Conservation (phyloP, 2,329 filamentous ascomycete species). For the Cordyceps cateniannulata region DNA sequence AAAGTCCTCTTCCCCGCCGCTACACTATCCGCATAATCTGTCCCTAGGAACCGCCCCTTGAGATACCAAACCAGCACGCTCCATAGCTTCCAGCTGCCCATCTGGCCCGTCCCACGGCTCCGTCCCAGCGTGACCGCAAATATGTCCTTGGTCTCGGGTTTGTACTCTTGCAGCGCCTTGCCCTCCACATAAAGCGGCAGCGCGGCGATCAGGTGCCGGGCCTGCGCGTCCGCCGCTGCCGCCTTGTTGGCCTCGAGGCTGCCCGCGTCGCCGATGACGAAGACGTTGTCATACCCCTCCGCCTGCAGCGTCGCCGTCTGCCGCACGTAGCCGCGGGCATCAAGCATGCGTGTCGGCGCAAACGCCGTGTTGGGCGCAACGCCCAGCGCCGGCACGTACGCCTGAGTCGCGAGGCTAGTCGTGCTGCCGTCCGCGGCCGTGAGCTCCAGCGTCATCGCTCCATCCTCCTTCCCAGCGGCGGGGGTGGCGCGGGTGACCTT, state of each 20-base stretch:
- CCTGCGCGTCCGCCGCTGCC: constrained; percentile 26
- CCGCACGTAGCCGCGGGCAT: constrained; percentile 27
- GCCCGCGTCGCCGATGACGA: constrained; percentile 38
- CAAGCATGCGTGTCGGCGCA: constrained; percentile 30
- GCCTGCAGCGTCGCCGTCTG: constrained; percentile 32
- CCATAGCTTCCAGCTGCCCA: constrained; percentile 31
- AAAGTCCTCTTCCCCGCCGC: constrained; percentile 30
- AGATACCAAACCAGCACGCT: constrained; percentile 31
- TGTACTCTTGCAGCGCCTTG: constrained; percentile 25
- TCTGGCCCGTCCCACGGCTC: constrained; percentile 32
- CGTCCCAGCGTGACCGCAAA: constrained; percentile 34
- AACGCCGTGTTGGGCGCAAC: constrained; percentile 39
- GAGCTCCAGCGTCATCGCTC: constrained; percentile 29
- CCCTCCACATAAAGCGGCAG: constrained; percentile 28
- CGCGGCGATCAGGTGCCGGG: constrained; percentile 27
- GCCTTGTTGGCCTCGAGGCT: constrained; percentile 32
- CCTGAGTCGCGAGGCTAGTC: constrained; percentile 33
- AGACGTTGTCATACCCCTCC: constrained; percentile 33
- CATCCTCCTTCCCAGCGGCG: constrained; percentile 15
- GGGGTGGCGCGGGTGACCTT: constrained; percentile 26
- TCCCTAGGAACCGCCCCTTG: constrained; percentile 33
- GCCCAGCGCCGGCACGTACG: constrained; percentile 43
- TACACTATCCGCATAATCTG: constrained; percentile 23
- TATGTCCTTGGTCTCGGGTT: constrained; percentile 22
- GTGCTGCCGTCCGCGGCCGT: constrained; percentile 26